Percentiles rank a stretch among this genome's conserved stretches.
These are phyloP conservation scores for Tetracentron sinense DNA, from an alignment of 164 flowering plant species.

Conservation along the genomic window DNA sequence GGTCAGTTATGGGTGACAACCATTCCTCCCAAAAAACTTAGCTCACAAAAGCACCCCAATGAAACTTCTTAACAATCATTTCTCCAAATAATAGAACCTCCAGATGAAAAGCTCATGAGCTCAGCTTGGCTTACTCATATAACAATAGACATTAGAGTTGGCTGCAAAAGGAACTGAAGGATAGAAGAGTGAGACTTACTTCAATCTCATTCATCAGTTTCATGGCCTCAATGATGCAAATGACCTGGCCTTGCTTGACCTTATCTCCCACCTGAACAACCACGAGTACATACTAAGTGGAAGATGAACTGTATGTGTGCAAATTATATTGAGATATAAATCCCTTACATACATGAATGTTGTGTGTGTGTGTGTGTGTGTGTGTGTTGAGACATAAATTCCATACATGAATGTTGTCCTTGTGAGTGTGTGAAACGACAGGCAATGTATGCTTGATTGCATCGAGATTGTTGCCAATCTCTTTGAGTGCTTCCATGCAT, in stretches of 20 bases:
- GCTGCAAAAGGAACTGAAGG: neutral
- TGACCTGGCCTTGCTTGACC: slow-evolving; percentile 68
- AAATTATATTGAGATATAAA: no score
- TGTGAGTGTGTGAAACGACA: no score
- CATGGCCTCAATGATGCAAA: slow-evolving; percentile 84
- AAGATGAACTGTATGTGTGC: neutral
- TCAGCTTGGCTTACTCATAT: neutral
- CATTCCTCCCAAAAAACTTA: no score
- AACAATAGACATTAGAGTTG: neutral
- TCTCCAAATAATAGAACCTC: neutral
- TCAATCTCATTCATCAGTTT: slow-evolving; percentile 84
- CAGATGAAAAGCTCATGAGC: neutral
- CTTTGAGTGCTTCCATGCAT: neutral
- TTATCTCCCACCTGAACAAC: slow-evolving; percentile 65
- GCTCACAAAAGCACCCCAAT: no score
- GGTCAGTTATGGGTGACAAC: no score
- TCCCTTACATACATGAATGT: neutral
- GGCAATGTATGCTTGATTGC: no score
- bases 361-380: no score
- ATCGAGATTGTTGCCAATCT: no score
- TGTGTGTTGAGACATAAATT: no score
- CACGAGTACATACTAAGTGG: neutral
- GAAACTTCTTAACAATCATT: neutral
- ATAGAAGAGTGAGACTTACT: slow-evolving; percentile 25
- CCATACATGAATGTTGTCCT: neutral